phyloP scores from a whole-genome alignment of 2,329 filamentous ascomycete genomes.

The Akanthomyces uredinophilus region DNA sequence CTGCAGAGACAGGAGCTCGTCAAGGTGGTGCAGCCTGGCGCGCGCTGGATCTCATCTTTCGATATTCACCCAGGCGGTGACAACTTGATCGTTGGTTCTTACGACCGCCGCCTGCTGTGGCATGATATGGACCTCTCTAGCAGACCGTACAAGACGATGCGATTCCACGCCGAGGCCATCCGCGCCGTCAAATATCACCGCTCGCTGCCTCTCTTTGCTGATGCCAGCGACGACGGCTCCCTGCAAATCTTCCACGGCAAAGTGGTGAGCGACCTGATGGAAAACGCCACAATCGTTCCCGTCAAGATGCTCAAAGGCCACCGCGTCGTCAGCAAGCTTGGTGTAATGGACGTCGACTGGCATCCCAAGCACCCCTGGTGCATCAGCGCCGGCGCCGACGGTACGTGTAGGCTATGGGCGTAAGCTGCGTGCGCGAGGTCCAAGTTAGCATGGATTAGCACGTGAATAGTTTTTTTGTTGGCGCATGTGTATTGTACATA shows the following conservation, averaged over 20 bases:
- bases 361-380: slow-evolving; percentile 92
- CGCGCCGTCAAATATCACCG: slow-evolving; percentile 84
- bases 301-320: slow-evolving; percentile 92
- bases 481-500: background rate
- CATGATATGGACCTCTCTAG: slow-evolving; percentile 91
- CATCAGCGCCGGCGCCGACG: slow-evolving; percentile 90
- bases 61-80: slow-evolving; percentile 91
- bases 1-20: slow-evolving; percentile 85
- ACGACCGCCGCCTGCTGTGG: slow-evolving; percentile 91
- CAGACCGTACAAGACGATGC: slow-evolving; percentile 90
- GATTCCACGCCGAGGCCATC: slow-evolving; percentile 91
- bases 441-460: background rate
- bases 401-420: slow-evolving; percentile 86
- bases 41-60: slow-evolving; percentile 88
- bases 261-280: slow-evolving; percentile 89
- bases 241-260: slow-evolving; percentile 96
- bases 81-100: slow-evolving; percentile 90
- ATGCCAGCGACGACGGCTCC: slow-evolving; percentile 90
- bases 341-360: slow-evolving; percentile 94
- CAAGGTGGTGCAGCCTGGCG: slow-evolving; percentile 89
- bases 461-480: background rate
- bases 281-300: slow-evolving; percentile 93
- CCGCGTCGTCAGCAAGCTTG: slow-evolving; percentile 76
- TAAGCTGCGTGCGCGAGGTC: slow-evolving; percentile 27
- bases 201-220: slow-evolving; percentile 79